Evolutionary conservation across 305 asterid genomes (phyloP).

Genomic region (Ilex paraguariensis): DNA sequence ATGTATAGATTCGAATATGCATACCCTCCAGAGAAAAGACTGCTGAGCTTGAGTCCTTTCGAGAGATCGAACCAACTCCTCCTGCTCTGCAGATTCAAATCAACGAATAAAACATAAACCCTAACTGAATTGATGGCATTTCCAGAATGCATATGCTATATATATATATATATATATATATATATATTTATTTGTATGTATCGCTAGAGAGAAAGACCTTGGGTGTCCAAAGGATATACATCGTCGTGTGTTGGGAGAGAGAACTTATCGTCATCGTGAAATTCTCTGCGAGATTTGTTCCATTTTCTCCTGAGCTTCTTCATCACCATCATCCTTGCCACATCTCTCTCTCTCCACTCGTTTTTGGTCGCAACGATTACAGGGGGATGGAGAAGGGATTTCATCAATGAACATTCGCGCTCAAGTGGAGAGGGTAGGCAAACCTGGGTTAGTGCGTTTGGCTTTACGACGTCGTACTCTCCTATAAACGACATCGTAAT

Average conservation of each 20-base stretch:
- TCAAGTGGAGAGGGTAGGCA: too few relatives aligned
- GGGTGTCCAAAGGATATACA: slow-evolving; percentile 60
- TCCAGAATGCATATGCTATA: too few relatives aligned
- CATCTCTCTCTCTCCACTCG: too few relatives aligned
- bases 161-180: not conserved
- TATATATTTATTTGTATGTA: slow-evolving; percentile 13
- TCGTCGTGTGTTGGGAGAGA: slow-evolving; percentile 81
- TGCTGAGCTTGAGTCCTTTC: slow-evolving; percentile 71
- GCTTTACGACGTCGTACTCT: too few relatives aligned
- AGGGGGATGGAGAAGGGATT: too few relatives aligned
- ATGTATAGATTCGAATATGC: slow-evolving; percentile 5
- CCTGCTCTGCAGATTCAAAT: slow-evolving; percentile 57
- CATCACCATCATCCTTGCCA: slow-evolving; percentile 22
- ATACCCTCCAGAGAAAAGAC: slow-evolving; percentile 77
- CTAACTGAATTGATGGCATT: too few relatives aligned
- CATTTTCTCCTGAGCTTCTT: slow-evolving; percentile 53
- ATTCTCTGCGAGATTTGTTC: slow-evolving; percentile 33
- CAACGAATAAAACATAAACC: too few relatives aligned
- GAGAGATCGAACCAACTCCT: slow-evolving; percentile 68
- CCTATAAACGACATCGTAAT: too few relatives aligned
- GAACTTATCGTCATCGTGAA: slow-evolving; percentile 30
- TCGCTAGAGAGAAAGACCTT: slow-evolving; percentile 29
- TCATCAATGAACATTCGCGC: too few relatives aligned
- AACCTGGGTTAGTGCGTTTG: too few relatives aligned
- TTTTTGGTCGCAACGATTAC: too few relatives aligned